Base-by-base conservation (phyloP, 2,329 filamentous ascomycete genomes). In the Claviceps maximensis region DNA sequence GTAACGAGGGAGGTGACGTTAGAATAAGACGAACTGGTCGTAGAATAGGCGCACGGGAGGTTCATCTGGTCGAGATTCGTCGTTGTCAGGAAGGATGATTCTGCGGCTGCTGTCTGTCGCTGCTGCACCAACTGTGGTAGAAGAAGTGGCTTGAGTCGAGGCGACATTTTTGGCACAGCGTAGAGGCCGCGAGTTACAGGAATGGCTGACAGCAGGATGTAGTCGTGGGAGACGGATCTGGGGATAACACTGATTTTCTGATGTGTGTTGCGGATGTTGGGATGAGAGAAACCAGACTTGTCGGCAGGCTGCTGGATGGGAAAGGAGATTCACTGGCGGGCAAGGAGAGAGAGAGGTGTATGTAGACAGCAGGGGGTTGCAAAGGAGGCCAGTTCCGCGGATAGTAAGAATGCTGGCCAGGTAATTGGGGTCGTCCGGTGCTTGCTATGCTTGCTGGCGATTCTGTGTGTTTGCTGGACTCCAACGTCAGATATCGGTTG, bases 1-100 rank as follows among this genome's bases (percentile, higher is more conserved):
- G 84, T 87, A 40, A 83, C 71, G 50, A 86, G 86, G 21, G 85
- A 84, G 13, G 81, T 79, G 58, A 83, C 73, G 59, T 86, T 85
- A 21, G 86, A 88, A 12, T 75, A 74, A 19, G 77, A 82, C 4
- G 77, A 80, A 62, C 77, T 76, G 52, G 73, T 67, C 49, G 68
- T 71, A 60, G 72, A 71, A 60, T 73, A 74, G 57, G 71, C 65
- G 56, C 69, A 68, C 21, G 63, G 58, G 50, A 63, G 58, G 50
- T 73, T 70, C 55, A 59, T 59, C 25, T 66, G 65, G 36, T 65
- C 65, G 56, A 61, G 60, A 51, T 56, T 62, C 9, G 62, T 66
- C 59, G 67, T 67, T 64, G 61, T 58, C 44, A 66, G 63, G 56
- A 57, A 57, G 17, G 29, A 59, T 40, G 47, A 51, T 45, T 21